phyloP scores from a whole-genome alignment of 208 protist genomes.

The Wallacemonas sp. region DNA sequence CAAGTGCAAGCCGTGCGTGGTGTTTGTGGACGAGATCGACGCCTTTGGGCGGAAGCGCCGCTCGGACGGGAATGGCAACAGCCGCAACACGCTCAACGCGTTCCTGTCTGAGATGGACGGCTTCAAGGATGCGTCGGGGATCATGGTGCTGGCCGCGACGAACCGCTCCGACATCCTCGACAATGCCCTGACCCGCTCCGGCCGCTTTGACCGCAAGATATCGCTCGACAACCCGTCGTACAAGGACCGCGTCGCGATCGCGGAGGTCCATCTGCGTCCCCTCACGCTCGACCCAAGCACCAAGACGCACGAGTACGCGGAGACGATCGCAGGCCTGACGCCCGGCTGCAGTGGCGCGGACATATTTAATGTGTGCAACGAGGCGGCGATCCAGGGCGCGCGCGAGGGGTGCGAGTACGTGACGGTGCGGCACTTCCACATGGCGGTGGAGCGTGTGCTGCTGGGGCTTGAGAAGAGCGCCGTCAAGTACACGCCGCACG shows the following conservation, averaged over 20 bases:
- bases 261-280: slow-evolving; percentile 90
- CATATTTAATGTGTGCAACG: slow-evolving; percentile 98
- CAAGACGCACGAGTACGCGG: slow-evolving; percentile 46
- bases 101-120: slow-evolving; percentile 99
- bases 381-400: slow-evolving; percentile 96
- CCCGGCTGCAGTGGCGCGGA: slow-evolving; percentile 97
- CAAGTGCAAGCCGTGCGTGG: slow-evolving; percentile 94
- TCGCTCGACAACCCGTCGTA: slow-evolving; percentile 94
- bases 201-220: slow-evolving; percentile 93
- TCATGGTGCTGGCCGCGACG: slow-evolving; percentile 98
- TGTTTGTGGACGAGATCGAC: slow-evolving; percentile 99
- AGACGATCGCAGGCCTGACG: slow-evolving; percentile 80
- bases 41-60: slow-evolving; percentile 88
- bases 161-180: slow-evolving; percentile 98
- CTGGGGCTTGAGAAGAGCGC: slow-evolving; percentile 95
- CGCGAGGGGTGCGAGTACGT: slow-evolving; percentile 77
- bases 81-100: slow-evolving; percentile 96
- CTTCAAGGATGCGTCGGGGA: slow-evolving; percentile 89
- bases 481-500: slow-evolving; percentile 63
- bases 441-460: slow-evolving; percentile 95
- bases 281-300: slow-evolving; percentile 77
- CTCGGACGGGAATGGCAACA: slow-evolving; percentile 61
- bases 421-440: slow-evolving; percentile 86
- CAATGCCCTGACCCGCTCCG: slow-evolving; percentile 95
- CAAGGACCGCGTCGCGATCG: slow-evolving; percentile 94